Conservation (phyloP, 192 early-diverging fungal species). For the Linnemannia elongata region DNA sequence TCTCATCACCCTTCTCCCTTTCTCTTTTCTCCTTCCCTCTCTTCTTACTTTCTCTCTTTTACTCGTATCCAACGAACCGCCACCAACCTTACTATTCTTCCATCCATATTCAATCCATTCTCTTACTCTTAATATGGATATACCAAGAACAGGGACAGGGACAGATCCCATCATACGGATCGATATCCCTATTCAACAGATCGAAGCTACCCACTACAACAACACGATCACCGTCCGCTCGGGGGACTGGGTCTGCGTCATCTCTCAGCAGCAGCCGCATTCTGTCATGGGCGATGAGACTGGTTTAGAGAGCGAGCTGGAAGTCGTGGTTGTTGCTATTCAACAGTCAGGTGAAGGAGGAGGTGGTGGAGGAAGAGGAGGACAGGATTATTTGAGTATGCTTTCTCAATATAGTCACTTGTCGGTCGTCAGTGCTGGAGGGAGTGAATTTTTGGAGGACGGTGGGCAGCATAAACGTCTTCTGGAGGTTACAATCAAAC, state of each 20-base stretch:
- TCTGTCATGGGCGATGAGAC: neutral
- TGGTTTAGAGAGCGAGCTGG: neutral
- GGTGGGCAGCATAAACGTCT: neutral
- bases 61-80: neutral
- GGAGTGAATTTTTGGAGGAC: neutral
- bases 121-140: neutral
- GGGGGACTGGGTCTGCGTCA: neutral
- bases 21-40: neutral
- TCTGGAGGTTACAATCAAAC: slow-evolving; percentile 11
- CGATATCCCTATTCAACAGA: neutral
- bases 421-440: neutral
- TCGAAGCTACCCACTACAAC: neutral
- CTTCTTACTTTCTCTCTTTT: neutral
- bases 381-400: neutral
- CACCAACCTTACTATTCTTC: neutral
- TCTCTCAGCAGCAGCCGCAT: neutral
- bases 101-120: too few species aligned
- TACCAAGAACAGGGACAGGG: neutral
- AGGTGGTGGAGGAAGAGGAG: neutral
- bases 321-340: neutral
- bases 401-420: neutral
- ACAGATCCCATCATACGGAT: neutral
- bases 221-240: neutral
- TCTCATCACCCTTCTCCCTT: neutral
- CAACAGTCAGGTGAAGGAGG: neutral